Conservation (phyloP, 345 rosid species). For the Citrus hindsii region DNA sequence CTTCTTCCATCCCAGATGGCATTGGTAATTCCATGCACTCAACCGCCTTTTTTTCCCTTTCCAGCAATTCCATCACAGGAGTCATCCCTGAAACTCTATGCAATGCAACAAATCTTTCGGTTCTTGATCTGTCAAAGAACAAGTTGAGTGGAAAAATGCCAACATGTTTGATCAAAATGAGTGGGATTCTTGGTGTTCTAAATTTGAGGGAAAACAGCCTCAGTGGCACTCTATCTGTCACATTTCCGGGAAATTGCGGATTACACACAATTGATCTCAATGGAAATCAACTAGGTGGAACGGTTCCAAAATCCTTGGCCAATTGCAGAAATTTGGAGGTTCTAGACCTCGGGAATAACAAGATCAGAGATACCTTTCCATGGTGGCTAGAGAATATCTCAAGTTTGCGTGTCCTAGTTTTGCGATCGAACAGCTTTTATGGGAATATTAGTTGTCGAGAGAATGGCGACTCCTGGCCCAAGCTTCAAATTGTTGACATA, state of each 20-base stretch:
- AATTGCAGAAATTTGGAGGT: conserved; percentile 29
- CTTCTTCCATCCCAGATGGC: conserved; percentile 7
- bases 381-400: conserved; percentile 26
- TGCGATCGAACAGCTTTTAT: conserved; percentile 25
- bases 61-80: conserved; percentile 32
- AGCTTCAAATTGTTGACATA: conserved; percentile 41
- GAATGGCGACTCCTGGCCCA: conserved; percentile 1
- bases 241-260: conserved; percentile 9
- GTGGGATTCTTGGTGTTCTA: conserved; percentile 12
- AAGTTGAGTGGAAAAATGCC: conserved; percentile 30
- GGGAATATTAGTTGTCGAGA: conserved; percentile 14
- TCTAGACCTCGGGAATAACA: conserved; percentile 37
- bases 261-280: conserved; percentile 29
- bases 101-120: not conserved
- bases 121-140: conserved; percentile 44
- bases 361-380: conserved; percentile 31
- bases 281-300: conserved; percentile 29
- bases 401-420: conserved; percentile 30
- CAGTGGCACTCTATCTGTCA: conserved; percentile 7
- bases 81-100: conserved; percentile 34
- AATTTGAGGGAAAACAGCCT: conserved; percentile 30
- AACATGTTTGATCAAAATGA: not conserved
- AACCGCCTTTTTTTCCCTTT: conserved; percentile 25
- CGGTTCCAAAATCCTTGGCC: conserved; percentile 24
- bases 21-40: conserved; percentile 1